Base-by-base conservation (phyloP, 495 filamentous ascomycete genomes). In the Penicillium lagena region DNA sequence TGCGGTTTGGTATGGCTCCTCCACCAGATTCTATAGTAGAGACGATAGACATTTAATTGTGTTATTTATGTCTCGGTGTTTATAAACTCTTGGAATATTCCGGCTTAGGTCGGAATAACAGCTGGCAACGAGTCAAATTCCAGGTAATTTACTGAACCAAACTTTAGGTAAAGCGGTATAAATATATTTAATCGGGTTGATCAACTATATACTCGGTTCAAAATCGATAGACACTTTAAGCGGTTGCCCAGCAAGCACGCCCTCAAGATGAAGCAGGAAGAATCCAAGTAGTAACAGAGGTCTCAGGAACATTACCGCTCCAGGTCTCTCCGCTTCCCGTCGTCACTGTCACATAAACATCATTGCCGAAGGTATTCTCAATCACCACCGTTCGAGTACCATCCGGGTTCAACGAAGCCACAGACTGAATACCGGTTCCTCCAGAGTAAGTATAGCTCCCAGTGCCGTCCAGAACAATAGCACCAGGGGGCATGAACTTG, bases 201-300 rank as follows among this genome's bases (percentile, higher is more conserved):
- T 22, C 22, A 22, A 22, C 0, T 67, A 69, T 49, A 22, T 22
- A 22, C 22, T 22, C 4, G 22, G 22, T 6, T 22, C 4, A 4
- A 22, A 22, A 22, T 22, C 6, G 22, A 22, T 22, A 3, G 22
- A 22, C 22, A 22, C 22, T 22, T 22, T 22, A 22, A 22, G 22
- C 22, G 22, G 2, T 22, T 22, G 22, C 22, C 4, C 22, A 4
- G 22, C 22, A 22, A 22, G 2, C 22, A 6, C 22, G 22, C 22
- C 22, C 0, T 22, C 22, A 22, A 22, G 22, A 22, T 4, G 22
- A 44, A 13, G 52, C 55, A 27, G 75, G 75, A 40, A 79, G 52
- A 14, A 79, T 49, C 75, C 75, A 79, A 17, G 75, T 79, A 12
- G 68, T 72, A 11, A 78, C 71, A 34, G 70, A 72, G n/a, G 66